phyloP scores from a whole-genome alignment of 2,329 filamentous ascomycete genomes.

The Calonectria multiphialidica region DNA sequence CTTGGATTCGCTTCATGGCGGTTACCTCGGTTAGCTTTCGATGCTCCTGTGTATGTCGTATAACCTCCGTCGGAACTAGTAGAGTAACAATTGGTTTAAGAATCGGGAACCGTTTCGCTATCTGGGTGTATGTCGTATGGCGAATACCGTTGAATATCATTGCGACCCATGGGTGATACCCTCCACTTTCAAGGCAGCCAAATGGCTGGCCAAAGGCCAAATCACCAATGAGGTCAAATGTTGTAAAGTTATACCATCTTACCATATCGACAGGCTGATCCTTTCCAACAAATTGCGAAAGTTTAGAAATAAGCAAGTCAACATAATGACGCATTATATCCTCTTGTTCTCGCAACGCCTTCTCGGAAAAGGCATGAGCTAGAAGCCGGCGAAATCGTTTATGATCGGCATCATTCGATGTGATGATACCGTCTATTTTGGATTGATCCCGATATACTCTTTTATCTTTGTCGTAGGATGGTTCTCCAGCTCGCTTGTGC shows the following conservation, averaged over 20 bases:
- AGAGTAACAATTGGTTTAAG: not conserved
- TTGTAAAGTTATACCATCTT: not conserved
- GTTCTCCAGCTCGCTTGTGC: not conserved
- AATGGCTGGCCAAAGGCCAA: not conserved
- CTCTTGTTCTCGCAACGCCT: not conserved
- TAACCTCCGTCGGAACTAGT: not conserved
- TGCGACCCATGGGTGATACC: not conserved
- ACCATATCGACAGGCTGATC: not conserved
- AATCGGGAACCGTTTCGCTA: not conserved
- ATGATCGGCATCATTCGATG: not conserved
- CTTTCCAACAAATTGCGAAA: not conserved
- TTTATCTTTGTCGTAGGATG: not conserved
- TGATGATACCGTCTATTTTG: not conserved
- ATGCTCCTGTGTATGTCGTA: not conserved
- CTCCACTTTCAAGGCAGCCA: not conserved
- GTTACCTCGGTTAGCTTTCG: not conserved
- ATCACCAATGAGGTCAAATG: not conserved
- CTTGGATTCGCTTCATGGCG: not conserved
- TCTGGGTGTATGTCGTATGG: not conserved
- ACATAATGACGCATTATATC: not conserved
- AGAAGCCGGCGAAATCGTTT: not conserved
- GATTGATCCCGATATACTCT: not conserved
- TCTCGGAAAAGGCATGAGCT: not conserved
- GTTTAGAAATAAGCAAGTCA: not conserved
- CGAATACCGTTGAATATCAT: not conserved